Evolutionary conservation across 164 flowering plant species (phyloP).

Genomic region (Saururus chinensis): DNA sequence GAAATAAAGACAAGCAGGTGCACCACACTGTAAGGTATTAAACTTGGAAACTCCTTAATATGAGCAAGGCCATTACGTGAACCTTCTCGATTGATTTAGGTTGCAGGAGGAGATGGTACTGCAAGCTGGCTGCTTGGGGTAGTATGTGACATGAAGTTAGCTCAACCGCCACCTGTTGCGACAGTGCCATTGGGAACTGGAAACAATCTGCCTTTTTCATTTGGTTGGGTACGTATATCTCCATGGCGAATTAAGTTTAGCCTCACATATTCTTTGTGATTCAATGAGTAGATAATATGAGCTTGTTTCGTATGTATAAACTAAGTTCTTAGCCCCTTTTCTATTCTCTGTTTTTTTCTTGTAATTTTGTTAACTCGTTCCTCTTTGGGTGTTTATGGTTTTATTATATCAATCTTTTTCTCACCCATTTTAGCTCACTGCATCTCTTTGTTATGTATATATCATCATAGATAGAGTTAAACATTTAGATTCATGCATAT

Average conservation of each 20-base stretch:
- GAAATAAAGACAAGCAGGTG: background rate
- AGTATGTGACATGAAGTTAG: slow-evolving; percentile 70
- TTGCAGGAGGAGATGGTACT: slow-evolving; percentile 98
- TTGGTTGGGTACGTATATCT: slow-evolving; percentile 63
- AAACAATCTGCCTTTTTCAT: slow-evolving; percentile 79
- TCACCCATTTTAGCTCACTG: too few relatives aligned
- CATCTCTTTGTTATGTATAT: background rate
- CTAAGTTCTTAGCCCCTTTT: too few relatives aligned
- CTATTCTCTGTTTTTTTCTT: background rate
- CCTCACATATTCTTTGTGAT: too few relatives aligned
- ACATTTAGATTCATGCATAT: background rate
- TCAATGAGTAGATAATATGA: too few relatives aligned
- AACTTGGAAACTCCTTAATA: background rate
- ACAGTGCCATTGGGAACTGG: slow-evolving; percentile 93
- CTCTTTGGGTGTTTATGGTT: too few relatives aligned
- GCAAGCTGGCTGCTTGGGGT: slow-evolving; percentile 95
- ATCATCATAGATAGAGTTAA: background rate
- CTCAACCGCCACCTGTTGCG: slow-evolving; percentile 82
- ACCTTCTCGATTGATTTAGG: slow-evolving; percentile 29
- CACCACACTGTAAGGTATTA: background rate
- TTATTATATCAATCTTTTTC: too few relatives aligned
- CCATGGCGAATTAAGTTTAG: background rate
- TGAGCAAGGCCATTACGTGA: too few relatives aligned
- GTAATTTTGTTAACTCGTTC: too few relatives aligned
- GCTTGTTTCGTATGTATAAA: too few relatives aligned